phyloP scores from a whole-genome alignment of 768 basidiomycete species.

The Mrakia gelida region DNA sequence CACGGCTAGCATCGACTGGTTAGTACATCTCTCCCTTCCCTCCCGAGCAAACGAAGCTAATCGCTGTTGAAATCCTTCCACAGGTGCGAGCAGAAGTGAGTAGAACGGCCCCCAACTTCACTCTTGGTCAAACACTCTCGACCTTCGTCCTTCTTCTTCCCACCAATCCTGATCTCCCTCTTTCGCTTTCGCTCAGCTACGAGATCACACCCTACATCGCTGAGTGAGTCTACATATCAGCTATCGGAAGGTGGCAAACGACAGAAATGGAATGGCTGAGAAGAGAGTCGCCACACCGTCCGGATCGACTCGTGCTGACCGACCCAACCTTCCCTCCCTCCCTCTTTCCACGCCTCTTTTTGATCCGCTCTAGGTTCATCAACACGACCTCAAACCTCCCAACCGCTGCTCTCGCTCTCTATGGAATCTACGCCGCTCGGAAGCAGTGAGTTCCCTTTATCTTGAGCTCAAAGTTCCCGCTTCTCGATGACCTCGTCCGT shows the following conservation, averaged over 20 bases:
- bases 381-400: constrained; percentile 20
- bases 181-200: background rate
- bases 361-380: constrained; percentile 17
- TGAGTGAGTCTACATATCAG: background rate
- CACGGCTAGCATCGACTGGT: background rate
- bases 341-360: background rate
- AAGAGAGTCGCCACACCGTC: background rate
- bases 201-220: constrained; percentile 17
- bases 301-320: background rate
- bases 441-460: background rate
- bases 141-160: background rate
- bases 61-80: background rate
- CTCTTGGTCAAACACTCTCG: background rate
- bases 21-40: background rate
- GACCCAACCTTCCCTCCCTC: background rate
- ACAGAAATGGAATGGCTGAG: background rate
- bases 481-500: background rate
- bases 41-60: background rate
- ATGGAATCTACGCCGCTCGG: constrained; percentile 16
- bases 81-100: background rate
- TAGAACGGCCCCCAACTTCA: no score
- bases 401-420: constrained; percentile 3
- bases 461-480: background rate
- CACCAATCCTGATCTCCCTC: background rate
- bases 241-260: background rate